Evolutionary conservation across 2,329 filamentous ascomycete species (phyloP).

Genomic region (Chaetothyriales sp.): DNA sequence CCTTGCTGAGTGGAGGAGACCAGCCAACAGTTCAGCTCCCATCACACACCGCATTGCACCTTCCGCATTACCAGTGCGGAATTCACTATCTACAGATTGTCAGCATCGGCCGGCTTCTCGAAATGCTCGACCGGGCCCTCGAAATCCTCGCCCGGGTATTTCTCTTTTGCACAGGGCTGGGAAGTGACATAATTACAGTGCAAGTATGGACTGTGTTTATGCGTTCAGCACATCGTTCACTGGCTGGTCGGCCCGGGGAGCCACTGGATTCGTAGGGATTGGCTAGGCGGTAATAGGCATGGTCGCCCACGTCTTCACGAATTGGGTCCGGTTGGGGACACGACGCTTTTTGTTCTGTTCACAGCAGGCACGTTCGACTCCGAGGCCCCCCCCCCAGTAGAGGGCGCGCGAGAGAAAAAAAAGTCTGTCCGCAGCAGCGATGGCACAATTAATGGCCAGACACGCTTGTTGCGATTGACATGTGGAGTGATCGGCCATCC

Average conservation of each 20-base stretch:
- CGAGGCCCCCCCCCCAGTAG: background rate
- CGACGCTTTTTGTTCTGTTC: background rate
- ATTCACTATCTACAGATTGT: no score
- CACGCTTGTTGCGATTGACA: background rate
- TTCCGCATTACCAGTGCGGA: no score
- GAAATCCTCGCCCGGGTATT: no score
- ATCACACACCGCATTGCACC: background rate
- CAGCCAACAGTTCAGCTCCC: background rate
- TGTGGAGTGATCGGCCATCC: background rate
- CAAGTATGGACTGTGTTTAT: background rate
- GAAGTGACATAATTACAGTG: no score
- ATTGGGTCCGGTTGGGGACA: background rate
- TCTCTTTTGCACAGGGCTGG: no score
- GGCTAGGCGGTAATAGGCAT: background rate
- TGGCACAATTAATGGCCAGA: background rate
- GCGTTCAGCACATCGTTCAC: background rate
- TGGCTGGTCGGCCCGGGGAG: background rate
- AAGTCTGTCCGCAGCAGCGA: background rate
- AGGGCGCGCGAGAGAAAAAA: background rate
- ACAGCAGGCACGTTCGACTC: background rate
- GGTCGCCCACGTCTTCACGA: no score
- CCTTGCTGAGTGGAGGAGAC: background rate
- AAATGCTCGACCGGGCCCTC: no score
- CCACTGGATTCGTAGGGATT: background rate
- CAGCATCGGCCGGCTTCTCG: no score